A percentile compares a stretch with the other conserved stretches of the same genome.
Evolutionary conservation across 176 grass and related monocot genomes (phyloP).

Genomic region (Panicum miliaceum): DNA sequence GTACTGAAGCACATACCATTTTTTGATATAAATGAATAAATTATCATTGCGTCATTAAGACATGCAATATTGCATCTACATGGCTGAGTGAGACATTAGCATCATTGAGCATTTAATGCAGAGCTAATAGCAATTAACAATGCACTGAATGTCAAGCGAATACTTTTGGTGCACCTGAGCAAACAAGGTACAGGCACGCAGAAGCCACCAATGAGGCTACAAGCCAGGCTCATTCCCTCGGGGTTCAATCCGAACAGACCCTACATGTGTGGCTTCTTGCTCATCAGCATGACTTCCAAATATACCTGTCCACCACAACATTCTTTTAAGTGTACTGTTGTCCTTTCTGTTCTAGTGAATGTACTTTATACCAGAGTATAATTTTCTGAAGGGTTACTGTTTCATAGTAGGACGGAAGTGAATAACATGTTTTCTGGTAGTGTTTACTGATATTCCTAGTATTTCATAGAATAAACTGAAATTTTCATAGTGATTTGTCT

Average conservation of each 20-base stretch:
- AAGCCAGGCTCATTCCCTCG: not conserved
- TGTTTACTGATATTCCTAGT: not conserved
- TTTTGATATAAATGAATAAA: not conserved
- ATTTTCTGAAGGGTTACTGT: not conserved
- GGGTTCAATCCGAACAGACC: not conserved
- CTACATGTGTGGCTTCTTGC: not conserved
- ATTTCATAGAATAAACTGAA: not conserved
- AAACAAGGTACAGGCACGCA: not conserved
- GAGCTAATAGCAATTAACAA: not conserved
- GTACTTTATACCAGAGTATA: not conserved
- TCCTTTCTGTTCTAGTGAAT: conserved; percentile 8
- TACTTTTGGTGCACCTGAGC: not conserved
- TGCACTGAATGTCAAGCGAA: not conserved
- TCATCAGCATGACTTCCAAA: not conserved
- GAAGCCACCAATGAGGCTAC: not conserved
- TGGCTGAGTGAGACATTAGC: not conserved
- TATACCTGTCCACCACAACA: not conserved
- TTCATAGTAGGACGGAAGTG: not conserved
- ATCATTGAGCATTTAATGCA: not conserved
- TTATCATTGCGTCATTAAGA: not conserved
- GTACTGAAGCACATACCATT: not conserved
- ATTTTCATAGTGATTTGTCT: not conserved
- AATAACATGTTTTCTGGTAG: not conserved
- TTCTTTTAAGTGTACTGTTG: not conserved
- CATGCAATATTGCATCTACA: not conserved